Conservation (phyloP, 306 rosid species). For the Cicer cuneatum region DNA sequence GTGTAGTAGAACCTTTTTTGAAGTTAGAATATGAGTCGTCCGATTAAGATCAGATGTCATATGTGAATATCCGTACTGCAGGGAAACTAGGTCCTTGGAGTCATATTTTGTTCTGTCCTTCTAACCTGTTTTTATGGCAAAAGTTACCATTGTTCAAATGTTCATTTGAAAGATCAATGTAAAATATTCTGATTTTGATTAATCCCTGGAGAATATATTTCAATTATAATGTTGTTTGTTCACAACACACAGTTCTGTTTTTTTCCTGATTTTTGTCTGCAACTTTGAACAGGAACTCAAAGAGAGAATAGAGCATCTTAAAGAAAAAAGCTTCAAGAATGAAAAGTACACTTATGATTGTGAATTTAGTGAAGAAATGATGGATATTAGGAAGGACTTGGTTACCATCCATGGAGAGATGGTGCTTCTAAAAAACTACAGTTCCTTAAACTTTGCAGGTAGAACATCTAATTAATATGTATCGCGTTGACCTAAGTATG, state of each 20-base stretch:
- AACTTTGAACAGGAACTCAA: conserved; percentile 74
- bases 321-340: conserved; percentile 66
- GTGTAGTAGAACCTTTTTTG: not conserved
- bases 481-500: conserved; percentile 12
- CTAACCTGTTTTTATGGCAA: not conserved
- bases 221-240: conserved; percentile 13
- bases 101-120: not conserved
- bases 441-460: conserved; percentile 98
- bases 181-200: not conserved
- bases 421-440: conserved; percentile 94
- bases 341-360: conserved; percentile 65
- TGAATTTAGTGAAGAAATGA: conserved; percentile 92
- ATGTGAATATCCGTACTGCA: not conserved
- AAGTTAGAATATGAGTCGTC: not conserved
- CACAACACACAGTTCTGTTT: conserved; percentile 18
- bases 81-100: not conserved
- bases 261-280: conserved; percentile 39
- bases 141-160: not conserved
- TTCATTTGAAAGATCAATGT: not conserved
- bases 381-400: conserved; percentile 92
- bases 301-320: conserved; percentile 76
- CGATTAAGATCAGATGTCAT: not conserved
- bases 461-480: conserved; percentile 18
- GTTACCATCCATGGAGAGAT: conserved; percentile 96
- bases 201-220: conserved; percentile 28